Evolutionary conservation across 1,284 basidiomycete species (phyloP).

Genomic region (Rhodotorula sp.): DNA sequence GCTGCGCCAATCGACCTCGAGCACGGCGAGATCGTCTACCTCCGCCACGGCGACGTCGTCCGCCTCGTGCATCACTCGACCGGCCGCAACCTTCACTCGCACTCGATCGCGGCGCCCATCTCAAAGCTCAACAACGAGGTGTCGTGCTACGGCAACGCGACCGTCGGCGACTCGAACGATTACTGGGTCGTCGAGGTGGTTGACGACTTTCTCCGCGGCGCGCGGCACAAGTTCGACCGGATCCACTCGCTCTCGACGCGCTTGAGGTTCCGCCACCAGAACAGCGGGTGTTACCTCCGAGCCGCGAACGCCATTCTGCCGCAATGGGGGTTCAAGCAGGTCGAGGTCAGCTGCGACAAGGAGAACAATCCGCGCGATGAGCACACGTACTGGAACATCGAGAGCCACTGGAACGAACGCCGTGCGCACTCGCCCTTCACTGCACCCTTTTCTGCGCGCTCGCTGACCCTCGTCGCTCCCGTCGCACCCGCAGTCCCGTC

Average conservation of each 20-base stretch:
- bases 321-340: constrained; percentile 99
- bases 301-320: constrained; percentile 88
- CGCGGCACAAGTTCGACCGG: constrained; percentile 61
- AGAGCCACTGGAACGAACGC: constrained; percentile 92
- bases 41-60: constrained; percentile 76
- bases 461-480: constrained; percentile 3
- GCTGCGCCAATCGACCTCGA: constrained; percentile 66
- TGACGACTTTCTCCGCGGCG: constrained; percentile 74
- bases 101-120: constrained; percentile 81
- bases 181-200: constrained; percentile 94
- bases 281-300: constrained; percentile 81
- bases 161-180: constrained; percentile 83
- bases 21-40: constrained; percentile 64
- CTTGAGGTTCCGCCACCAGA: constrained; percentile 77
- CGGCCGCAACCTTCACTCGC: constrained; percentile 89
- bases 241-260: constrained; percentile 90
- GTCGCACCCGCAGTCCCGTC: constrained; percentile 65
- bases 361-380: constrained; percentile 78
- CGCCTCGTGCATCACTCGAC: constrained; percentile 81
- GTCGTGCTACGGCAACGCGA: constrained; percentile 85
- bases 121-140: constrained; percentile 91
- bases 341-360: constrained; percentile 92
- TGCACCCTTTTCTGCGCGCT: not conserved
- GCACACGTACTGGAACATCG: constrained; percentile 97
- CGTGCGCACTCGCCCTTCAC: constrained; percentile 59